Evolutionary conservation across 495 filamentous ascomycete species (phyloP).

Genomic region (Penicillium parvum): DNA sequence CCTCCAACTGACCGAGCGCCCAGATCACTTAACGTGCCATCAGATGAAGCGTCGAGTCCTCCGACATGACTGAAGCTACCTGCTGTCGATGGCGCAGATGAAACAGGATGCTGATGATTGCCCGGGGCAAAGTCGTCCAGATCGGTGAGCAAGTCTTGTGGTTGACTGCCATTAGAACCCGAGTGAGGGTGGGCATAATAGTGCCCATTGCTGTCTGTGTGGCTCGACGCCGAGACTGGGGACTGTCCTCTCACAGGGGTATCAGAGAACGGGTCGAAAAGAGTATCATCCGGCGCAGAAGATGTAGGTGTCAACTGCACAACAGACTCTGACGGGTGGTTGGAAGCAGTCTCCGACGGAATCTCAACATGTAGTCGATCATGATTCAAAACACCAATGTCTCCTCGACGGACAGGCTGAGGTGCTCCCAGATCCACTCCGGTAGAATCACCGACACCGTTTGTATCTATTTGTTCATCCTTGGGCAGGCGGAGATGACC

Average conservation of each 20-base stretch:
- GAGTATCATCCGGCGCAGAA: constrained; percentile 25
- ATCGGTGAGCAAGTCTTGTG: constrained; percentile 10
- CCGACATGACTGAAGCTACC: constrained; percentile 37
- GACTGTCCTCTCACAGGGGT: constrained; percentile 11
- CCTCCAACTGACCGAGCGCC: constrained; percentile 43
- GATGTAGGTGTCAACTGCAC: constrained; percentile 48
- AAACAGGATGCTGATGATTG: constrained; percentile 23
- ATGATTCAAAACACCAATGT: constrained; percentile 12
- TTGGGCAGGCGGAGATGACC: constrained; percentile 36
- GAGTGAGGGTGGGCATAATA: constrained; percentile 35
- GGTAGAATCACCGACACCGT: constrained; percentile 36
- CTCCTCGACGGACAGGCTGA: constrained; percentile 59
- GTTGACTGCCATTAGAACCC: constrained; percentile 28
- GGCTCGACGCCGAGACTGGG: constrained; percentile 25
- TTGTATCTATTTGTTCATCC: constrained; percentile 3
- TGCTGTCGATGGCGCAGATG: constrained; percentile 33
- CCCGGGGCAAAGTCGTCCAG: constrained; percentile 10
- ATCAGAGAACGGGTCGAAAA: constrained; percentile 24
- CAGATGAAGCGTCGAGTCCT: constrained; percentile 31
- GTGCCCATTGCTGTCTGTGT: constrained; percentile 28
- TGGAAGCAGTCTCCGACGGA: constrained; percentile 32
- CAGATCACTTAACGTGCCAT: constrained; percentile 64
- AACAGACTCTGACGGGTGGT: constrained; percentile 36
- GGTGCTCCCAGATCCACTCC: constrained; percentile 39
- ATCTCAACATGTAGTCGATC: constrained; percentile 28